phyloP scores from a whole-genome alignment of 2,329 filamentous ascomycete genomes.

The Apiospora sp. region DNA sequence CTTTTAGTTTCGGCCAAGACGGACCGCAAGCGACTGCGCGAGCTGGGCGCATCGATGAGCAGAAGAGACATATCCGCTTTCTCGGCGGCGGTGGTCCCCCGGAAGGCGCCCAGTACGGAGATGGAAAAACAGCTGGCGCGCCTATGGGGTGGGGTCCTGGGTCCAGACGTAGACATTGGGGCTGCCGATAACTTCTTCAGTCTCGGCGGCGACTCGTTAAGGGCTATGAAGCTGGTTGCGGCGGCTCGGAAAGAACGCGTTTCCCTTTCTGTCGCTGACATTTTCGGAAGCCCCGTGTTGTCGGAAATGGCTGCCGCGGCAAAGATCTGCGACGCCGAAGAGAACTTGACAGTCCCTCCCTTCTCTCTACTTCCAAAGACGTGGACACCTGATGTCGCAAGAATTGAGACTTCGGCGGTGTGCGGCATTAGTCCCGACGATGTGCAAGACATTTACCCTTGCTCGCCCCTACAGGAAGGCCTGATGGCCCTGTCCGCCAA shows the following conservation, averaged over 20 bases:
- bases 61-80: conserved; percentile 49
- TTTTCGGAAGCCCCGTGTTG: conserved; percentile 55
- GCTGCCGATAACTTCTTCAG: conserved; percentile 44
- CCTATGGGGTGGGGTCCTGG: conserved; percentile 50
- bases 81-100: conserved; percentile 40
- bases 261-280: conserved; percentile 52
- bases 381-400: conserved; percentile 46
- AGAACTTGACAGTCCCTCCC: conserved; percentile 38
- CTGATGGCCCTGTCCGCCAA: conserved; percentile 62
- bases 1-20: conserved; percentile 58
- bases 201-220: conserved; percentile 54
- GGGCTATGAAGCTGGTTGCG: conserved; percentile 59
- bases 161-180: conserved; percentile 41
- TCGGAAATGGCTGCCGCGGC: conserved; percentile 52
- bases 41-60: conserved; percentile 51
- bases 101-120: conserved; percentile 47
- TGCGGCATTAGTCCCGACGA: conserved; percentile 46
- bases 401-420: conserved; percentile 48
- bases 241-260: conserved; percentile 50
- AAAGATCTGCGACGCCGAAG: conserved; percentile 37
- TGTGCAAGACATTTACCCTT: conserved; percentile 62
- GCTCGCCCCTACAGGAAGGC: conserved; percentile 62
- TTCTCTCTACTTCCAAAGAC: conserved; percentile 50
- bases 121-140: conserved; percentile 48
- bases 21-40: conserved; percentile 57